Evolutionary conservation across 129 eudicot species (phyloP).

Genomic region (Artemisia argyi): DNA sequence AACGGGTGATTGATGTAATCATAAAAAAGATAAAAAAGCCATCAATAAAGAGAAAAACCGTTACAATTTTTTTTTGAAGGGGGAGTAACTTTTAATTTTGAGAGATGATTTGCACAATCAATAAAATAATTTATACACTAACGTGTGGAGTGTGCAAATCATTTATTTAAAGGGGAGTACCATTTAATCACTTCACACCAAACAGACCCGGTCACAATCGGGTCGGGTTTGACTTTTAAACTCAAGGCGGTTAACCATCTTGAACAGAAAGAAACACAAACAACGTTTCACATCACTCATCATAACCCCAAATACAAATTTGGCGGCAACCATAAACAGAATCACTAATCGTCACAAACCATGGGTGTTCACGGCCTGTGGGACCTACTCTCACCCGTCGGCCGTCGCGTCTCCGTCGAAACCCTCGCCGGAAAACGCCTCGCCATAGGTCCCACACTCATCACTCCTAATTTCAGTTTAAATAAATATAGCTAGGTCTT

Average conservation of each 20-base stretch:
- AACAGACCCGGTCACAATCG: not conserved
- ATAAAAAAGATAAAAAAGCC: no score
- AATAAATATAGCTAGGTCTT: not conserved
- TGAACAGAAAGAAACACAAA: not conserved
- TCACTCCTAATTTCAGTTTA: not conserved
- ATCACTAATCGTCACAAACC: conserved; percentile 10
- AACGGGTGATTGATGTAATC: no score
- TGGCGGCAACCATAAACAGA: conserved; percentile 41
- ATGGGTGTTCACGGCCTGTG: conserved; percentile 98
- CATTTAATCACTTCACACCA: not conserved
- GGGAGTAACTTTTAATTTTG: no score
- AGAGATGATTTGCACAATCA: no score
- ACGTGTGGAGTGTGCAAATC: no score
- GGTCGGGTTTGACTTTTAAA: not conserved
- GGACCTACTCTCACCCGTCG: conserved; percentile 94
- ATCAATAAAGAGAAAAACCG: no score
- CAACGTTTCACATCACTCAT: conserved; percentile 24
- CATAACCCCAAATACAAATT: conserved; percentile 20
- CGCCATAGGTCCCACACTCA: conserved; percentile 58
- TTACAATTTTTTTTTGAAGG: no score
- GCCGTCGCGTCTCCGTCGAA: conserved; percentile 95
- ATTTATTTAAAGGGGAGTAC: no score
- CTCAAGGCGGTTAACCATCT: not conserved
- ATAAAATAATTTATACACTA: no score
- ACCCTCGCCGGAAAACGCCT: conserved; percentile 89